A percentile compares a stretch with the other conserved stretches of the same genome.
Evolutionary conservation across 176 grass and related monocot genomes (phyloP).

Genomic region (Poa pratensis): DNA sequence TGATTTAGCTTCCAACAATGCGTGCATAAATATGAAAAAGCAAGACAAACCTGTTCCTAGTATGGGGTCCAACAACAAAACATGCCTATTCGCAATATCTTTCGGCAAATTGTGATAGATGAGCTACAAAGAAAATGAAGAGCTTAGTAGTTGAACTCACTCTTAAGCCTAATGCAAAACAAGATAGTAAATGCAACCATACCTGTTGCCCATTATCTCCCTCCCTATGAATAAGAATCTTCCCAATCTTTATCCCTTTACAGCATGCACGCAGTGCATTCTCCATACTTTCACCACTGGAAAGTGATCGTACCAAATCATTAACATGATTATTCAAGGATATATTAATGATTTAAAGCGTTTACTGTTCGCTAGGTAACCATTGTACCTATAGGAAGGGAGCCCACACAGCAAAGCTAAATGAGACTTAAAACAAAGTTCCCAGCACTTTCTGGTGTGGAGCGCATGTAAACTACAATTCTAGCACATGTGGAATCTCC

Average conservation of each 20-base stretch:
- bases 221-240: slow-evolving; percentile 81
- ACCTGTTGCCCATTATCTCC: slow-evolving; percentile 81
- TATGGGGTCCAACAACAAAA: slow-evolving; percentile 94
- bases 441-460: slow-evolving; percentile 1
- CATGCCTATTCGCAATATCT: slow-evolving; percentile 75
- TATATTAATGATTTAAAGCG: background rate
- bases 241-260: slow-evolving; percentile 84
- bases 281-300: slow-evolving; percentile 91
- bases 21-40: background rate
- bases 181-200: slow-evolving; percentile 35
- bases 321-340: slow-evolving; percentile 16
- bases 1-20: too few relatives aligned
- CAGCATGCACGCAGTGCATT: slow-evolving; percentile 76
- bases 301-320: slow-evolving; percentile 31
- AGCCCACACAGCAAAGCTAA: background rate
- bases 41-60: slow-evolving; percentile 84
- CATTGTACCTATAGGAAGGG: background rate
- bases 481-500: background rate
- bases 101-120: slow-evolving; percentile 79
- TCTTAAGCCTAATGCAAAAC: slow-evolving; percentile 39
- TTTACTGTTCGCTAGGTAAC: background rate
- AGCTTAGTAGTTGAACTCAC: slow-evolving; percentile 36
- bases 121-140: slow-evolving; percentile 56
- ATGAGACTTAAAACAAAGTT: background rate
- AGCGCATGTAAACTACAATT: slow-evolving; percentile 24